phyloP scores from a whole-genome alignment of 1,139 yeast genomes.

The Pichia sp. region DNA sequence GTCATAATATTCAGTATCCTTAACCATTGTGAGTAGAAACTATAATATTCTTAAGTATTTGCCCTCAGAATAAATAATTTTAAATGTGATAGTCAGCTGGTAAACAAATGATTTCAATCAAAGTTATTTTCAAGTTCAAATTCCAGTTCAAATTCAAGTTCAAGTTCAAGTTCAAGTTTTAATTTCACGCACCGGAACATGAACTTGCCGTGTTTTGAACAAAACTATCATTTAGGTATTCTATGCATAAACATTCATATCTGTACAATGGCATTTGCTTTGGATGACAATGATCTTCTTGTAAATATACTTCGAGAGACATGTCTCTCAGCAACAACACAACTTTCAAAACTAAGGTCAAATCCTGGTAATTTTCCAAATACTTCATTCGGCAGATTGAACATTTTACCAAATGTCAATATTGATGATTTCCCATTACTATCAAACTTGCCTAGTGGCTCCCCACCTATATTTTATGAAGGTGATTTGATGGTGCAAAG shows the following conservation, averaged over 20 bases:
- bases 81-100: not conserved
- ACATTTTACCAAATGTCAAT: not conserved
- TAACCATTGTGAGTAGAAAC: slow-evolving; percentile 49
- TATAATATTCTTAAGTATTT: too few relatives aligned
- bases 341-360: not conserved
- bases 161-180: not conserved
- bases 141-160: not conserved
- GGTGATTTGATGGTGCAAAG: not conserved
- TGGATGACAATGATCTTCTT: slow-evolving; percentile 8
- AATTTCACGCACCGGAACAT: not conserved
- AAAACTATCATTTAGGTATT: too few relatives aligned
- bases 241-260: not conserved
- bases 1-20: slow-evolving; percentile 87
- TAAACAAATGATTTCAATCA: too few relatives aligned
- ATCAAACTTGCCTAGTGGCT: not conserved
- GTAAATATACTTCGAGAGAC: slow-evolving; percentile 16
- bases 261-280: slow-evolving; percentile 11
- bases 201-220: not conserved
- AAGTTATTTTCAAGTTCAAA: not conserved
- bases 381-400: not conserved
- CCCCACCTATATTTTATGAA: slow-evolving; percentile 7
- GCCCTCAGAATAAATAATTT: not conserved
- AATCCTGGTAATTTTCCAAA: not conserved
- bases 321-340: slow-evolving; percentile 6
- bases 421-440: slow-evolving; percentile 10